Base-by-base conservation (phyloP, 306 rosid genomes). In the Vigna angularis region DNA sequence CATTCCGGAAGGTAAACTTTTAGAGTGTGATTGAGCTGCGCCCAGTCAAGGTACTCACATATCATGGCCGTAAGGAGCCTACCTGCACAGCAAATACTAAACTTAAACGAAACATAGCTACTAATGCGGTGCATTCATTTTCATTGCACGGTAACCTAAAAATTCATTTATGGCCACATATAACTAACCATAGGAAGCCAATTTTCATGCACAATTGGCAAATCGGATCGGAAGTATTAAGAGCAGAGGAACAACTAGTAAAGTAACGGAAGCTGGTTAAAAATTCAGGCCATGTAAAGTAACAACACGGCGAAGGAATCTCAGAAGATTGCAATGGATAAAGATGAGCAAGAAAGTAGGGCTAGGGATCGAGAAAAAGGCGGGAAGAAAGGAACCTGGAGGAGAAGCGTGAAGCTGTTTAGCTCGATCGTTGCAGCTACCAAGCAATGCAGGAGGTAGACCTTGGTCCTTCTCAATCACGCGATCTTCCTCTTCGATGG, bases 391-490 rank as follows among this genome's bases (percentile, higher is more conserved):
- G 24, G 6, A 56, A 93, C 99, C 99, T 38, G 99, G 91, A 75
- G 99, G 98, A 59, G 98, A 93, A 83, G 94, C 96, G 62, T 96
- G 99, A 68, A 96, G 99, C 75, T 93, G 98, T 73, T 91, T 96
- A 16, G 99, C 99, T 55, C 94, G 96, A 71, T 96, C 99, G 48
- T 96, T 96, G 86, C 99, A 96, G 89, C 99, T 96, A 55, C 96
- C 99, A 0, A 91, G 89, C 84, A 96, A 88, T 42, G 99, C 99
- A 71, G 98, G 97, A 57, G 99, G 94, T 73, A 96, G 81, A 30
- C 96, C 93, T 57, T 93, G 96, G 7, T 96, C 99, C 73, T 91
- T 91, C 87, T 90, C 99, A 12, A 95, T 63, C 24, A 87, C 99
- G 28, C 86, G 91, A 83, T 95, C 99, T 80, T 95, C 99, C 81